These are phyloP conservation scores for Pseudonitzschia pungens DNA, from an alignment of 108 stramenopile genomes.

Conservation along the genomic window DNA sequence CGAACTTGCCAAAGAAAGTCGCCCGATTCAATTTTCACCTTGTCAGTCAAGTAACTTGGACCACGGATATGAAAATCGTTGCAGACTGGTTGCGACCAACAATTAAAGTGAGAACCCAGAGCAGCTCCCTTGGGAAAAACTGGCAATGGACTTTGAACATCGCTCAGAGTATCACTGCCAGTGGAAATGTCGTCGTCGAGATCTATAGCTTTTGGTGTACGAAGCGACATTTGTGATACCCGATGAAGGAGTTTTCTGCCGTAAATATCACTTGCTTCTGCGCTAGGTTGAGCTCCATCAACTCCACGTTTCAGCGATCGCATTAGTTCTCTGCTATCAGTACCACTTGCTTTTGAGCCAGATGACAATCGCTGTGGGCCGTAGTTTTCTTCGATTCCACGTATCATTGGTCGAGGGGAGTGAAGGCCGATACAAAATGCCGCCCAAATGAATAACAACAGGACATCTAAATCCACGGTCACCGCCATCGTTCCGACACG, in stretches of 20 bases:
- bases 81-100: constrained; percentile 64
- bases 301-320: too few relatives aligned
- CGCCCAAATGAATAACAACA: constrained; percentile 47
- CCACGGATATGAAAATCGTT: constrained; percentile 78
- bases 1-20: constrained; percentile 66
- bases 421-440: constrained; percentile 55
- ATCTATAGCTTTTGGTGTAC: neutral
- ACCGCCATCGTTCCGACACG: constrained; percentile 23
- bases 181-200: constrained; percentile 18
- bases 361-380: neutral
- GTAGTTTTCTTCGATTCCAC: constrained; percentile 38
- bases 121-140: constrained; percentile 66
- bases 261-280: neutral
- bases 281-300: neutral
- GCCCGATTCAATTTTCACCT: constrained; percentile 64
- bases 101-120: constrained; percentile 69
- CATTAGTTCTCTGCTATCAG: constrained; percentile 22
- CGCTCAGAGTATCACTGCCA: constrained; percentile 13
- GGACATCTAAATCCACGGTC: constrained; percentile 50
- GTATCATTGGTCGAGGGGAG: constrained; percentile 43
- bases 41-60: constrained; percentile 68
- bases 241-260: constrained; percentile 27
- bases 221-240: constrained; percentile 13
- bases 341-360: neutral
- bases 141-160: constrained; percentile 36